Evolutionary conservation across 495 filamentous ascomycete genomes (phyloP).

Genomic region (Aspergillus biplanus): DNA sequence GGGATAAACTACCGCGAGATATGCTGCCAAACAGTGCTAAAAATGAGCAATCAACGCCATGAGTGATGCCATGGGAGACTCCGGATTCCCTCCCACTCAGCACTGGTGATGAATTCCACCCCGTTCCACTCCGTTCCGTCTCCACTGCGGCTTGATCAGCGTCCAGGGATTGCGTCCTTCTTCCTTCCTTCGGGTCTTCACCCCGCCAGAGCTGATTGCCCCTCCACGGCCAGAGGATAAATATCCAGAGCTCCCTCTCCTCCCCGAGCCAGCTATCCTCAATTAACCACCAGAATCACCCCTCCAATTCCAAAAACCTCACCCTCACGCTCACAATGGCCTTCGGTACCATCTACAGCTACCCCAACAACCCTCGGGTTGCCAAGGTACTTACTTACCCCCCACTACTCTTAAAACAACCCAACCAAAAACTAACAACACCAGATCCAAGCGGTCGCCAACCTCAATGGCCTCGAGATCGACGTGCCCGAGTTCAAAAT

Average conservation of each 20-base stretch:
- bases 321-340: slow-evolving; percentile 42
- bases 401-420: background rate
- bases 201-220: background rate
- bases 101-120: background rate
- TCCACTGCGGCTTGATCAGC: background rate
- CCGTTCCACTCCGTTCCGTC: background rate
- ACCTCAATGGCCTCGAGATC: slow-evolving; percentile 55
- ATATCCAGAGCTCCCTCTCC: background rate
- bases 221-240: slow-evolving; percentile 4
- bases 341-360: slow-evolving; percentile 56
- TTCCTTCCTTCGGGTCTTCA: background rate
- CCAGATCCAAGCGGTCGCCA: slow-evolving; percentile 55
- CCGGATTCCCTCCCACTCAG: background rate
- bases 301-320: background rate
- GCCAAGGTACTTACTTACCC: slow-evolving; percentile 42
- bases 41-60: no score
- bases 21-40: no score
- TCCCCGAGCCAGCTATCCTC: no score
- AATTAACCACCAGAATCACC: background rate
- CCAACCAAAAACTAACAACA: slow-evolving; percentile 1
- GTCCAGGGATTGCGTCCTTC: background rate
- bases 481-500: slow-evolving; percentile 45
- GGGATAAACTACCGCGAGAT: no score
- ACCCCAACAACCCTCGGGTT: slow-evolving; percentile 52
- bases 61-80: no score